A percentile compares a stretch with the other conserved stretches of the same genome.
Conservation (phyloP, 768 basidiomycete genomes). For the Leccinum rimulosum region DNA sequence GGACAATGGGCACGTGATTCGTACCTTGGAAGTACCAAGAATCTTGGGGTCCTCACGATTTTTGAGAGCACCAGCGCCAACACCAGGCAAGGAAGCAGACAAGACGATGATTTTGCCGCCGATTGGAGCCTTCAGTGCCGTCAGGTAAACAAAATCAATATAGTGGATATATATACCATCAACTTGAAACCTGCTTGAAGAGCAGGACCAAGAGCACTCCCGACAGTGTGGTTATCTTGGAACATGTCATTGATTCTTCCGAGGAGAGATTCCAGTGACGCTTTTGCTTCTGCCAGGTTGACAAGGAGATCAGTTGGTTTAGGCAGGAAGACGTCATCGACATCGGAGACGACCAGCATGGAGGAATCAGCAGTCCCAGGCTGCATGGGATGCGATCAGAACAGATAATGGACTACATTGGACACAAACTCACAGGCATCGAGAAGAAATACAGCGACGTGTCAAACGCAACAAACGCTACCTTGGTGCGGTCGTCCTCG, state of each 20-base stretch:
- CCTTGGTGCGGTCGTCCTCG: conserved; percentile 88
- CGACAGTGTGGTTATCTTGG: conserved; percentile 90
- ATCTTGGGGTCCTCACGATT: conserved; percentile 96
- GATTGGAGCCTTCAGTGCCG: conserved; percentile 64
- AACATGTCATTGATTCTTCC: conserved; percentile 94
- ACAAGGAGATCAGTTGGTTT: conserved; percentile 96
- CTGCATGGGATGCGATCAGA: conserved; percentile 30
- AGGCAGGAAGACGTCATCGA: conserved; percentile 96
- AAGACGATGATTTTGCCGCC: conserved; percentile 93
- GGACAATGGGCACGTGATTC: neutral
- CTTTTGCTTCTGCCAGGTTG: conserved; percentile 83
- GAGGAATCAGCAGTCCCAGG: conserved; percentile 73
- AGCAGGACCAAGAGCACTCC: conserved; percentile 92
- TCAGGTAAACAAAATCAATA: neutral
- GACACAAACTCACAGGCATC: conserved; percentile 50
- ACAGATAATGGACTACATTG: neutral
- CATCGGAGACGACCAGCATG: conserved; percentile 97
- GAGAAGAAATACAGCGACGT: conserved; percentile 96
- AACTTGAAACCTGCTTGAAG: conserved; percentile 95
- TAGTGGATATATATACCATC: conserved; percentile 53
- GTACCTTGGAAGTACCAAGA: conserved; percentile 88
- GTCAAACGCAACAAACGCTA: conserved; percentile 91
- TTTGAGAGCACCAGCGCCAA: conserved; percentile 90
- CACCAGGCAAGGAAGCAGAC: conserved; percentile 79
- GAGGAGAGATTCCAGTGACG: conserved; percentile 78